Base-by-base conservation (phyloP, 2,329 filamentous ascomycete genomes). In the Ophiostoma ulmi region DNA sequence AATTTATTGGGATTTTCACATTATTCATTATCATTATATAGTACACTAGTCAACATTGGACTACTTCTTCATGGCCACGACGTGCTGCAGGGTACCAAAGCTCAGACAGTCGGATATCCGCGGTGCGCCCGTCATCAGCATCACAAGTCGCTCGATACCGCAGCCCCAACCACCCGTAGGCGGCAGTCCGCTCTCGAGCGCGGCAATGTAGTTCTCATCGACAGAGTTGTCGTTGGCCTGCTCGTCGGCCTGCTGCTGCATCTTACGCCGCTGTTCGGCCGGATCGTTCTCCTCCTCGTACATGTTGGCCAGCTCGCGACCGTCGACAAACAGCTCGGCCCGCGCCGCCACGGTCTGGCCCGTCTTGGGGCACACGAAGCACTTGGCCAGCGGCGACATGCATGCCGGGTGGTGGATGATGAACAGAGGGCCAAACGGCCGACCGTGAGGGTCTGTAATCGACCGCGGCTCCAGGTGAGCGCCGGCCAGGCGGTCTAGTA, bases 221-320 rank as follows among this genome's bases (percentile, higher is more conserved):
- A 78, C 85, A 76, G 75, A 85, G 66, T 86, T 81, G 17, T 77
- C 83, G 20, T 73, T 81, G 75, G 72, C 80, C 58, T 86, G 81
- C 20, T 77, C 83, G 48, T 81, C 82, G 36, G 75, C 78, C 75
- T 88, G 85, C 11, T 80, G 85, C 66, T 88, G 80, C 74, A 99
- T 93, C 80, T 99, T 99, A 70, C 86, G 84, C 65, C 91, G 86
- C 81, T 99, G 95, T 76, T 90, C 91, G 70, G 91, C 89, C 0
- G 95, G 95, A 69, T 92, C 91, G 79, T 99, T 99, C 79, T 99
- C 95, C 80, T 99, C 95, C 79, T 99, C 95, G 79, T 99, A 99
- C 83, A 94, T 96, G 80, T 99, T 99, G 72, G 94, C 92, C 41
- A 97, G 85, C 78, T 99, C 95, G 70, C 88, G 87, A 58, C 90